A percentile compares a stretch with the other conserved stretches of the same genome.
phyloP scores from a whole-genome alignment of 306 rosid genomes.

The Casuarina cunninghamiana region DNA sequence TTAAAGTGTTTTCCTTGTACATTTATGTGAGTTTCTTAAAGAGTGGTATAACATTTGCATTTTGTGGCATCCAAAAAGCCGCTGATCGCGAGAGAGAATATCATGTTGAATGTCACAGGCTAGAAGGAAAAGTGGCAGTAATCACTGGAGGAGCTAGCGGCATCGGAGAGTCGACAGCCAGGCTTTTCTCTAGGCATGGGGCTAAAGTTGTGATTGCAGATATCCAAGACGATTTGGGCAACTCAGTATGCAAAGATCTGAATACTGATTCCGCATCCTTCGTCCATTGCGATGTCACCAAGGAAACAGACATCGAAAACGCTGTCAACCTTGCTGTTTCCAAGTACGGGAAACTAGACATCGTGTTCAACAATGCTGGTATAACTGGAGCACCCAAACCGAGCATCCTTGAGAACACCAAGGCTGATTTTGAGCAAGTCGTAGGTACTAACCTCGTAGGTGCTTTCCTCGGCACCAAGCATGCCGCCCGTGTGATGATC shows the following conservation, averaged over 20 bases:
- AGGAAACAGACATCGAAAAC: slow-evolving; percentile 37
- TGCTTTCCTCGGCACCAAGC: slow-evolving; percentile 43
- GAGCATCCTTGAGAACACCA: slow-evolving; percentile 25
- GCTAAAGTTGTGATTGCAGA: slow-evolving; percentile 53
- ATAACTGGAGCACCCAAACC: neutral
- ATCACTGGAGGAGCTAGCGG: slow-evolving; percentile 60
- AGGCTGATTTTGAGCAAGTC: slow-evolving; percentile 38
- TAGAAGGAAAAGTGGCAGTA: slow-evolving; percentile 61
- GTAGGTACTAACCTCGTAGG: slow-evolving; percentile 37
- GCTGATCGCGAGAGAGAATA: no score
- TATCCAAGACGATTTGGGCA: slow-evolving; percentile 38
- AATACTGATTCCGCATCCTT: slow-evolving; percentile 11
- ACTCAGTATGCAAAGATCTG: slow-evolving; percentile 23
- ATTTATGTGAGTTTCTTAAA: no score
- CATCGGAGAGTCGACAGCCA: slow-evolving; percentile 47
- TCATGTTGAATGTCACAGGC: slow-evolving; percentile 17
- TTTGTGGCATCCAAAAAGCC: no score
- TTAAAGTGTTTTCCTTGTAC: no score
- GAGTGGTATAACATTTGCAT: no score
- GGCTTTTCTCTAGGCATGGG: slow-evolving; percentile 49
- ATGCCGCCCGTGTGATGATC: slow-evolving; percentile 53
- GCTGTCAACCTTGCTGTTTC: slow-evolving; percentile 27
- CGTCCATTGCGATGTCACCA: slow-evolving; percentile 53
- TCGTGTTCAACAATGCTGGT: slow-evolving; percentile 62
- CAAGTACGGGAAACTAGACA: slow-evolving; percentile 50